These are phyloP conservation scores for Colletotrichum spinosum DNA, from an alignment of 2,329 filamentous ascomycete genomes.

Conservation along the genomic window DNA sequence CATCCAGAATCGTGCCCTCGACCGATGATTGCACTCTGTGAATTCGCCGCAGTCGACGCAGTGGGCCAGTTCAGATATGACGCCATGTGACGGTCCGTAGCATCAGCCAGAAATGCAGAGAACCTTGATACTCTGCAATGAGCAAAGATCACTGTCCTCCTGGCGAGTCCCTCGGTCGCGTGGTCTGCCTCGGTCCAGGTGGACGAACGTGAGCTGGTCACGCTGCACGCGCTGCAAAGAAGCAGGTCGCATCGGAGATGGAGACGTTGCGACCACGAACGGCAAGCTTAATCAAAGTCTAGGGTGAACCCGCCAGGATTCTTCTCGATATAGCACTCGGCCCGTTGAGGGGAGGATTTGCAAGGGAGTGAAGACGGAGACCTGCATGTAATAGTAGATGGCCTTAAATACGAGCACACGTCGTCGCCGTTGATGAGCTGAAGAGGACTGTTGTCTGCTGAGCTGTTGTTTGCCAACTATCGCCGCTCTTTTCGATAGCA, in stretches of 20 bases:
- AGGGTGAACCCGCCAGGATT: neutral
- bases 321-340: too few species aligned
- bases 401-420: too few species aligned
- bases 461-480: too few species aligned
- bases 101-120: neutral
- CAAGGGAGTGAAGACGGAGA: too few species aligned
- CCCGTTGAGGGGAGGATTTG: neutral
- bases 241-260: constrained; percentile 23
- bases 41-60: too few species aligned
- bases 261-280: neutral
- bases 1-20: constrained; percentile 21
- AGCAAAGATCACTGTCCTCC: too few species aligned
- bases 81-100: constrained; percentile 10
- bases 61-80: fast-evolving
- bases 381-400: too few species aligned
- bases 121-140: neutral
- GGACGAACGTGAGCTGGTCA: too few species aligned
- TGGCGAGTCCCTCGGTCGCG: too few species aligned
- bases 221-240: constrained; percentile 1
- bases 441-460: too few species aligned
- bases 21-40: constrained; percentile 5
- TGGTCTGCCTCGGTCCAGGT: too few species aligned
- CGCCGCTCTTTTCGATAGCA: neutral
- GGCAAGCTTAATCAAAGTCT: constrained; percentile 25
- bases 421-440: too few species aligned